Evolutionary conservation across 352 stramenopile genomes (phyloP).

Genomic region (Hyaloperonospora brassicae): DNA sequence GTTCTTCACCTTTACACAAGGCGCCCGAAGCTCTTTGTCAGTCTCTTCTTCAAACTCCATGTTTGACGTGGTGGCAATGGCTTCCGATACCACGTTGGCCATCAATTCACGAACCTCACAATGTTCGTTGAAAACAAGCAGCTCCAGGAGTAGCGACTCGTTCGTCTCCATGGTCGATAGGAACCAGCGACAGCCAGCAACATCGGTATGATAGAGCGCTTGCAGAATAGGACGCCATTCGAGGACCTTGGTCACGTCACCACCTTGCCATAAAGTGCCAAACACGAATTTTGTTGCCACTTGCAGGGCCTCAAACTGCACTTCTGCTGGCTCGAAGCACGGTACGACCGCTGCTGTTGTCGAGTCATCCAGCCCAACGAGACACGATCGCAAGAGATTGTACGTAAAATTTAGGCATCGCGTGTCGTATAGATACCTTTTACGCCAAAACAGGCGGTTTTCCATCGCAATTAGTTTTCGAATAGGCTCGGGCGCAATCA

Average conservation of each 20-base stretch:
- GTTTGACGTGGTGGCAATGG: constrained; percentile 56
- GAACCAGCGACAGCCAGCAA: constrained; percentile 64
- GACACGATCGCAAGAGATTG: constrained; percentile 55
- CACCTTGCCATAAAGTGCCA: constrained; percentile 79
- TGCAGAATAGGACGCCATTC: constrained; percentile 68
- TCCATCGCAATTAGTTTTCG: constrained; percentile 69
- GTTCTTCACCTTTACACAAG: constrained; percentile 16
- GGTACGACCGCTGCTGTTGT: constrained; percentile 38
- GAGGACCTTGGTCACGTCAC: constrained; percentile 58
- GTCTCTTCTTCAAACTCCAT: constrained; percentile 38
- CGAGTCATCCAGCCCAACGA: constrained; percentile 34
- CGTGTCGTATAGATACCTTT: constrained; percentile 74
- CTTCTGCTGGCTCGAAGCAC: constrained; percentile 54
- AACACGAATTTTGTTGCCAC: constrained; percentile 83
- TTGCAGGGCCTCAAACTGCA: constrained; percentile 64
- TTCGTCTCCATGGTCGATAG: constrained; percentile 51
- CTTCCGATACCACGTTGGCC: constrained; percentile 53
- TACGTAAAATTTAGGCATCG: constrained; percentile 77
- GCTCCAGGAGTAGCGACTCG: constrained; percentile 57
- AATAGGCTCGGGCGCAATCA: constrained; percentile 69
- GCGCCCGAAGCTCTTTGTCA: constrained; percentile 7
- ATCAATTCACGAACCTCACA: constrained; percentile 64
- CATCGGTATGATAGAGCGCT: constrained; percentile 64
- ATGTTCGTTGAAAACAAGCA: constrained; percentile 65
- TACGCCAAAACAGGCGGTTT: constrained; percentile 81